Conservation (phyloP, 257 asterid genomes). For the Coffea eugenioides region DNA sequence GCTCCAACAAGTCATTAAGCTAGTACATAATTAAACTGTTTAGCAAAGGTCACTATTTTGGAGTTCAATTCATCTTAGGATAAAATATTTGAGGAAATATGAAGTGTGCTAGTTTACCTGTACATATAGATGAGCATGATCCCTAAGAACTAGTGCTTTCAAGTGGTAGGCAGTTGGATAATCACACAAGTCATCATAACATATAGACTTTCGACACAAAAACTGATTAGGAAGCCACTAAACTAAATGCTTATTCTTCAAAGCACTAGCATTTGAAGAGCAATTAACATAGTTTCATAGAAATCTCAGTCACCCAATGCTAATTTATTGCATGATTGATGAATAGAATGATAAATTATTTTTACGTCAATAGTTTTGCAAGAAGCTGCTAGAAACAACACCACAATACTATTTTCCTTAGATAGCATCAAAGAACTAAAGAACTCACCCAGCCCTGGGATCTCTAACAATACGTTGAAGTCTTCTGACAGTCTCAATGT, state of each 20-base stretch:
- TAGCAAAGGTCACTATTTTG: background rate
- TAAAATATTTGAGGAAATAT: too few relatives aligned
- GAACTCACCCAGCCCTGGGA: constrained; percentile 93
- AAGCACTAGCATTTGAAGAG: background rate
- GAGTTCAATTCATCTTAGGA: too few relatives aligned
- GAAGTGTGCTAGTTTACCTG: too few relatives aligned
- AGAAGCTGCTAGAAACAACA: background rate
- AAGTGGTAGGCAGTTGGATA: background rate
- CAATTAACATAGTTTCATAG: too few relatives aligned
- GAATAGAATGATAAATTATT: background rate
- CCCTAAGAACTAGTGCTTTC: background rate
- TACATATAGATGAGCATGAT: background rate
- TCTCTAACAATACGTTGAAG: constrained; percentile 94
- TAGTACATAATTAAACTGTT: background rate
- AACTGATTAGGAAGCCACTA: background rate
- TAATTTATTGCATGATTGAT: background rate
- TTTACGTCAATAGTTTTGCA: background rate
- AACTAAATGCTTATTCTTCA: background rate
- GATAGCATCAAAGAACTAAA: constrained; percentile 8
- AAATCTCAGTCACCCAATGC: background rate
- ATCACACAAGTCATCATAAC: too few relatives aligned
- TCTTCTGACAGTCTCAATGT: constrained; percentile 81
- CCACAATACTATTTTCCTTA: background rate
- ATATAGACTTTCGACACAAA: background rate
- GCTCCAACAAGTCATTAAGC: background rate